phyloP scores from a whole-genome alignment of 2,329 filamentous ascomycete genomes.

The Xylariaceae sp. region DNA sequence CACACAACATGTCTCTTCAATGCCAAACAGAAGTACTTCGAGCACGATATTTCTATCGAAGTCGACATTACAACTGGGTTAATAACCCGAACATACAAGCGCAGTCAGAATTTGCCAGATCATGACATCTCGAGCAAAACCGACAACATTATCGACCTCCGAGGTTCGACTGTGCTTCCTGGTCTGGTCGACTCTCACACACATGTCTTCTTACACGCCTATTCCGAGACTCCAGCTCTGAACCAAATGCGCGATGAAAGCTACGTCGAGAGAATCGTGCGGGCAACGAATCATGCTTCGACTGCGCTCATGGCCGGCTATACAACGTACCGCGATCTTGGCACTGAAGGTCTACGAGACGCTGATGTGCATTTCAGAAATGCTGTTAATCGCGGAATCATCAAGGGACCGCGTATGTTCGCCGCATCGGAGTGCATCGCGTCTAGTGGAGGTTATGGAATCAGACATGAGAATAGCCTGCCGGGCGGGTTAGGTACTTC shows the following conservation, averaged over 20 bases:
- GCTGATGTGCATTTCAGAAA: slow-evolving; percentile 52
- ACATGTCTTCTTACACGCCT: slow-evolving; percentile 54
- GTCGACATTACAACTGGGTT: slow-evolving; percentile 25
- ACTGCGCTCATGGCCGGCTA: slow-evolving; percentile 55
- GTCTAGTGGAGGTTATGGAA: slow-evolving; percentile 48
- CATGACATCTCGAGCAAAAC: slow-evolving; percentile 7
- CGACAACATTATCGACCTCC: slow-evolving; percentile 45
- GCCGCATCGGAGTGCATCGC: slow-evolving; percentile 52
- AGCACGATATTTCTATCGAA: slow-evolving; percentile 20
- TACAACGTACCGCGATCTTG: slow-evolving; percentile 57
- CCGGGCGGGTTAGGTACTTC: slow-evolving; percentile 25
- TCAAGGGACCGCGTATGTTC: slow-evolving; percentile 54
- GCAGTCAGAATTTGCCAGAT: slow-evolving; percentile 7
- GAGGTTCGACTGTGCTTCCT: slow-evolving; percentile 49
- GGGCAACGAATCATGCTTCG: slow-evolving; percentile 52
- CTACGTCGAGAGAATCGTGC: slow-evolving; percentile 54
- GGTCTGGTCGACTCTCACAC: slow-evolving; percentile 56
- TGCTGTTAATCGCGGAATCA: slow-evolving; percentile 52
- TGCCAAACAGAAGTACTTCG: slow-evolving; percentile 24
- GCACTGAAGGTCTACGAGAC: slow-evolving; percentile 50
- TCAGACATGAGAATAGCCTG: slow-evolving; percentile 44
- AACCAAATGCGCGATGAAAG: slow-evolving; percentile 58
- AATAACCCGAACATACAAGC: slow-evolving; percentile 20
- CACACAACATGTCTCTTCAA: slow-evolving; percentile 29
- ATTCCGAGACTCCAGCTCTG: slow-evolving; percentile 32